A percentile compares a stretch with the other conserved stretches of the same genome.
Conservation (phyloP, 352 stramenopile genomes). For the Phytophthora quininea region DNA sequence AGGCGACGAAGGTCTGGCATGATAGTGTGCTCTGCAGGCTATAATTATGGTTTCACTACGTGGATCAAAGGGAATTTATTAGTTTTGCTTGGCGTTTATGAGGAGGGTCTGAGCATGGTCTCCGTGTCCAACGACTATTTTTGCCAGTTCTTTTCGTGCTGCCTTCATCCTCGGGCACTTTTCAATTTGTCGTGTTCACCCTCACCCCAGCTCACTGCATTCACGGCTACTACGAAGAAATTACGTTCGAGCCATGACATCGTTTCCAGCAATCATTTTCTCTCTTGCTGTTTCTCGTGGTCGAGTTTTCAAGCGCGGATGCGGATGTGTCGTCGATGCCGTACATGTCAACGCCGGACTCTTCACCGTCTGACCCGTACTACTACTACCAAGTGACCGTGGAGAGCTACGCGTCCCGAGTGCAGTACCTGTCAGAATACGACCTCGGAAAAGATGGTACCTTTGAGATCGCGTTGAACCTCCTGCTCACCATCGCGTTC, state of each 20-base stretch:
- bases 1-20: conserved; percentile 4
- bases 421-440: conserved; percentile 48
- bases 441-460: conserved; percentile 39
- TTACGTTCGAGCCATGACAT: background rate
- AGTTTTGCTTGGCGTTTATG: background rate
- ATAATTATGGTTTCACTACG: too few relatives aligned
- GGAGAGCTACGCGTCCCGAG: conserved; percentile 23
- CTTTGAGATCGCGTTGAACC: conserved; percentile 49
- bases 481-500: conserved; percentile 42
- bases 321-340: conserved; percentile 15
- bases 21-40: background rate
- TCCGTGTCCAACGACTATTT: conserved; percentile 8
- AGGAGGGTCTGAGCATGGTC: background rate
- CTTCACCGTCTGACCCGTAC: conserved; percentile 16
- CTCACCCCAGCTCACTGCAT: conserved; percentile 13
- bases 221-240: background rate
- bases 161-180: background rate
- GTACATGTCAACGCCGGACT: conserved; percentile 15
- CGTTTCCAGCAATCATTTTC: background rate
- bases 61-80: background rate
- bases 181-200: background rate
- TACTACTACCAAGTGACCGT: conserved; percentile 35
- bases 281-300: background rate
- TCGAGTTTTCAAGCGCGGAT: background rate
- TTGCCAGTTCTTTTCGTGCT: background rate